A percentile compares a stretch with the other conserved stretches of the same genome.
Evolutionary conservation across 305 asterid genomes (phyloP).

Genomic region (Fraxinus latifolia): DNA sequence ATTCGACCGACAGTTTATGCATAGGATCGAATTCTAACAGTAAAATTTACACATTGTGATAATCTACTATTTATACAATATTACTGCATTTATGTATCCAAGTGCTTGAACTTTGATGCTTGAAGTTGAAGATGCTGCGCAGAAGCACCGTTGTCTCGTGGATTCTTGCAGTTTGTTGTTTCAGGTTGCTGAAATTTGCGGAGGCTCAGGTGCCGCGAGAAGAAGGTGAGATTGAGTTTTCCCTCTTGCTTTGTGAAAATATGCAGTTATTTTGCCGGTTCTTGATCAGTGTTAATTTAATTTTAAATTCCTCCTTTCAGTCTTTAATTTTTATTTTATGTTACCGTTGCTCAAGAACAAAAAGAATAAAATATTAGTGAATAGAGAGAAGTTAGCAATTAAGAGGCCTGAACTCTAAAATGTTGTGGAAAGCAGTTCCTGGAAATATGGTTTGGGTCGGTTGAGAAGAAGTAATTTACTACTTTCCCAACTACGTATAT

Average conservation of each 20-base stretch:
- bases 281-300: background rate
- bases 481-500: background rate
- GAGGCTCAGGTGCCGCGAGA: conserved; percentile 48
- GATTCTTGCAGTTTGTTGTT: conserved; percentile 31
- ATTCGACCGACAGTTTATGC: background rate
- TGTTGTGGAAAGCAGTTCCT: background rate
- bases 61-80: background rate
- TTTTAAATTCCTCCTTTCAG: background rate
- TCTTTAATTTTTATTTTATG: background rate
- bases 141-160: conserved; percentile 26
- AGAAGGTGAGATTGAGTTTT: conserved; percentile 40
- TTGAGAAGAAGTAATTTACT: background rate
- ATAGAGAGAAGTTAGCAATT: background rate
- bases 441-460: background rate
- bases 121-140: conserved; percentile 28
- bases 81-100: background rate
- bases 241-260: background rate
- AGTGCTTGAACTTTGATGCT: conserved; percentile 22
- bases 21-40: background rate
- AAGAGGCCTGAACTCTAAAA: background rate
- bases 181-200: conserved; percentile 25
- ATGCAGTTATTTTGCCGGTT: conserved; percentile 3
- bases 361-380: background rate
- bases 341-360: background rate
- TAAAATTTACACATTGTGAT: background rate